phyloP scores from a whole-genome alignment of 805 yeast species.

The Candida boidinii region DNA sequence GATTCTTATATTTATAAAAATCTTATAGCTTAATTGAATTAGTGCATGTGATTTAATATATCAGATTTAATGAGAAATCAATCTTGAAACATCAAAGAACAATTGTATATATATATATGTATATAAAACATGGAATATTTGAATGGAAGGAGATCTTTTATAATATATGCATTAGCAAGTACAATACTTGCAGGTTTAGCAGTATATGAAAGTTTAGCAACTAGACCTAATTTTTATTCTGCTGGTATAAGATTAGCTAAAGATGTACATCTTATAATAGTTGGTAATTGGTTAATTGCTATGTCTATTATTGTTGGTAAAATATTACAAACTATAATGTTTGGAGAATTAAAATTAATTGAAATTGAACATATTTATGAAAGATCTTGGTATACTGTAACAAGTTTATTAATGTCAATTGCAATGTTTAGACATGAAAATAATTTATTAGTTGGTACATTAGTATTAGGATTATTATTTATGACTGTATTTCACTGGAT shows the following conservation, averaged over 20 bases:
- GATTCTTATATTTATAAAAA: no score
- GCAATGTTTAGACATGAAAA: slow-evolving; percentile 44
- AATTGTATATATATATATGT: not conserved
- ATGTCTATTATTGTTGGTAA: slow-evolving; percentile 32
- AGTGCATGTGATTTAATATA: no score
- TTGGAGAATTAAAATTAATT: slow-evolving; percentile 66
- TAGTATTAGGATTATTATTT: slow-evolving; percentile 32
- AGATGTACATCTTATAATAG: slow-evolving; percentile 34
- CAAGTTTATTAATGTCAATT: slow-evolving; percentile 51
- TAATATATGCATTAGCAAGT: slow-evolving; percentile 21
- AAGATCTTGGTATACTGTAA: slow-evolving; percentile 53
- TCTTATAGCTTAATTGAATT: no score
- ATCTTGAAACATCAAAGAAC: not conserved
- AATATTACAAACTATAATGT: slow-evolving; percentile 41
- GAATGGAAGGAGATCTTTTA: slow-evolving; percentile 8
- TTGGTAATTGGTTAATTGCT: slow-evolving; percentile 36
- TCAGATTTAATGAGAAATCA: no score
- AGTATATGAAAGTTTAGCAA: slow-evolving; percentile 27
- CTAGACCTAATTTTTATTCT: slow-evolving; percentile 40
- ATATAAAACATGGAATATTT: not conserved
- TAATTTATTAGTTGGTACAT: slow-evolving; percentile 31
- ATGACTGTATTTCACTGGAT: slow-evolving; percentile 75
- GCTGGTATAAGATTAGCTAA: slow-evolving; percentile 42
- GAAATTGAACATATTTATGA: slow-evolving; percentile 73
- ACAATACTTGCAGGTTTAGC: slow-evolving; percentile 26